phyloP scores from a whole-genome alignment of 495 filamentous ascomycete species.

The Emericellopsis terricola region DNA sequence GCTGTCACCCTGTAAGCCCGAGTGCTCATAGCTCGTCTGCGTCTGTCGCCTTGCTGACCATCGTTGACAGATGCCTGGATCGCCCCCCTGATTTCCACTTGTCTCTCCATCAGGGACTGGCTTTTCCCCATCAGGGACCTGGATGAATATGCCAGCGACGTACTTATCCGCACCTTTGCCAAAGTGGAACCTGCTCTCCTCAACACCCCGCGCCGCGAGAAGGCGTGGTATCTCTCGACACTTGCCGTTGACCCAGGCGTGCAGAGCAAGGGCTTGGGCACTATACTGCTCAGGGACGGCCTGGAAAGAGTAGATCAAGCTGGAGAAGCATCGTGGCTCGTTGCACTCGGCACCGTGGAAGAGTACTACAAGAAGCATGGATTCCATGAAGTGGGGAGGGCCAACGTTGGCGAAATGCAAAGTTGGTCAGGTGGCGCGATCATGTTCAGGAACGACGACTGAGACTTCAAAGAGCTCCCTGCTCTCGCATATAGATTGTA shows the following conservation, averaged over 20 bases:
- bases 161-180: conserved; percentile 1
- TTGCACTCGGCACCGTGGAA: neutral
- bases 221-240: conserved; percentile 1
- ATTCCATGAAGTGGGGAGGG: neutral
- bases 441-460: conserved; percentile 2
- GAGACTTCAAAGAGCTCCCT: too few species aligned
- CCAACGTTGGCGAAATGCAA: conserved; percentile 2
- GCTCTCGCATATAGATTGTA: too few species aligned
- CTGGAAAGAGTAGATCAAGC: neutral
- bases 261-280: neutral
- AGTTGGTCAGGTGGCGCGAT: conserved; percentile 1
- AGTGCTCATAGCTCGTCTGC: neutral
- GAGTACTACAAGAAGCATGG: neutral
- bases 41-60: neutral
- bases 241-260: conserved; percentile 1
- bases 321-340: neutral
- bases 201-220: neutral
- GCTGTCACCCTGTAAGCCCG: neutral
- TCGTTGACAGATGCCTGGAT: neutral
- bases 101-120: neutral
- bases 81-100: neutral
- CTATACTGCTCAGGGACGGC: neutral
- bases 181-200: neutral
- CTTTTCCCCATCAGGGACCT: neutral
- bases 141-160: neutral